phyloP scores from a whole-genome alignment of 2,329 filamentous ascomycete species.

The Ophiostoma australiae region DNA sequence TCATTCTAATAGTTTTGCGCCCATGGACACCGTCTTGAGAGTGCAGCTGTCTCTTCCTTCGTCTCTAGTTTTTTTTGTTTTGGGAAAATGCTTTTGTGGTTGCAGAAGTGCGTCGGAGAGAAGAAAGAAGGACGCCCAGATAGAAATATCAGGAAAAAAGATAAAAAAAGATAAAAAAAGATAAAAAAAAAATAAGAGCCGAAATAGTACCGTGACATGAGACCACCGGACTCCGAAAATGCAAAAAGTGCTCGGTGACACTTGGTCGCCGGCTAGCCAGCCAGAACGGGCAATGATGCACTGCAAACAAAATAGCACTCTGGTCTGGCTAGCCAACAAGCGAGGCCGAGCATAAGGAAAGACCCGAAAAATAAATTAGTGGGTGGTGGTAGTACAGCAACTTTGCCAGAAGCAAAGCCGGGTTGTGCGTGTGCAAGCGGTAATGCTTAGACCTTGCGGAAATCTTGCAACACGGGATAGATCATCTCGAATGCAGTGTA shows the following conservation, averaged over 20 bases:
- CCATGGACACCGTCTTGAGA: conserved; percentile 17
- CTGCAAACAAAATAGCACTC: conserved; percentile 3
- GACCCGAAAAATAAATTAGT: conserved; percentile 13
- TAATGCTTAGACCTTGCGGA: conserved; percentile 50
- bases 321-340: not conserved
- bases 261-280: not conserved
- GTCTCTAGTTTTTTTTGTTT: conserved; percentile 16
- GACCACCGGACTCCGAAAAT: conserved; percentile 17
- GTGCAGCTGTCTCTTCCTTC: conserved; percentile 4
- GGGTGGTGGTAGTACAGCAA: conserved; percentile 26
- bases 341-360: not conserved
- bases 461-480: conserved; percentile 80
- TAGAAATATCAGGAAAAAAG: not conserved
- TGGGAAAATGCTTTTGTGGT: not conserved
- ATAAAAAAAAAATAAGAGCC: conserved; percentile 3
- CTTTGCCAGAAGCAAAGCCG: not conserved
- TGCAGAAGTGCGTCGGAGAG: conserved; percentile 13
- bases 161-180: conserved; percentile 11
- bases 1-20: conserved; percentile 23
- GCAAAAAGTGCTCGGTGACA: not conserved
- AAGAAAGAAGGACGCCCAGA: not conserved
- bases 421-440: not conserved
- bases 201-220: not conserved
- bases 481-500: conserved; percentile 97
- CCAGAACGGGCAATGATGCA: not conserved